These are phyloP conservation scores for Lipomyces chichibuensis DNA, from an alignment of 805 yeast genomes.

Conservation along the genomic window DNA sequence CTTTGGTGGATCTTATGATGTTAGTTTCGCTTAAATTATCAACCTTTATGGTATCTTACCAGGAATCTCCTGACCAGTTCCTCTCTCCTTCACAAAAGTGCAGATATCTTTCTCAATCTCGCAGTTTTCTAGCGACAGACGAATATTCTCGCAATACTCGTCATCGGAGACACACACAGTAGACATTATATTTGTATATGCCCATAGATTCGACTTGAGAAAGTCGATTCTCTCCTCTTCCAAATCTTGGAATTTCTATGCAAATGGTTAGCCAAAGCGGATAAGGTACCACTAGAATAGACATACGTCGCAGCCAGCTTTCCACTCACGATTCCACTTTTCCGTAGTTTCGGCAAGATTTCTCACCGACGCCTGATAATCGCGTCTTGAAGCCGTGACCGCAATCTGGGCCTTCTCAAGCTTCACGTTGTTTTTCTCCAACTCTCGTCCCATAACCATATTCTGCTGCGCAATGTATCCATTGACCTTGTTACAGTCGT, in stretches of 20 bases:
- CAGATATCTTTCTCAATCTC: slow-evolving; percentile 63
- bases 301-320: slow-evolving; percentile 52
- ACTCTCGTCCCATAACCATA: slow-evolving; percentile 73
- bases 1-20: slow-evolving; percentile 53
- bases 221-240: slow-evolving; percentile 75
- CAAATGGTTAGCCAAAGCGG: background rate
- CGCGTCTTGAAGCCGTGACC: slow-evolving; percentile 49
- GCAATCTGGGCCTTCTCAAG: slow-evolving; percentile 54
- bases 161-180: slow-evolving; percentile 79
- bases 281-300: background rate
- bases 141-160: slow-evolving; percentile 68
- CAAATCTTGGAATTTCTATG: slow-evolving; percentile 57
- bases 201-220: slow-evolving; percentile 73
- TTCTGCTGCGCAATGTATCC: slow-evolving; percentile 64
- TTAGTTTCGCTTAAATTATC: background rate
- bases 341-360: slow-evolving; percentile 61
- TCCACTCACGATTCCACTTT: slow-evolving; percentile 75
- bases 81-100: slow-evolving; percentile 55
- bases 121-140: slow-evolving; percentile 69
- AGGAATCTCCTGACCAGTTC: slow-evolving; percentile 66
- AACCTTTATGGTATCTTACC: background rate
- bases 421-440: slow-evolving; percentile 61
- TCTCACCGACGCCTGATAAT: slow-evolving; percentile 60
- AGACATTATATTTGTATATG: slow-evolving; percentile 72
- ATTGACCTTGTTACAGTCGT: slow-evolving; percentile 61